Conservation (phyloP, 495 filamentous ascomycete genomes). For the Trichoderma reesei region DNA sequence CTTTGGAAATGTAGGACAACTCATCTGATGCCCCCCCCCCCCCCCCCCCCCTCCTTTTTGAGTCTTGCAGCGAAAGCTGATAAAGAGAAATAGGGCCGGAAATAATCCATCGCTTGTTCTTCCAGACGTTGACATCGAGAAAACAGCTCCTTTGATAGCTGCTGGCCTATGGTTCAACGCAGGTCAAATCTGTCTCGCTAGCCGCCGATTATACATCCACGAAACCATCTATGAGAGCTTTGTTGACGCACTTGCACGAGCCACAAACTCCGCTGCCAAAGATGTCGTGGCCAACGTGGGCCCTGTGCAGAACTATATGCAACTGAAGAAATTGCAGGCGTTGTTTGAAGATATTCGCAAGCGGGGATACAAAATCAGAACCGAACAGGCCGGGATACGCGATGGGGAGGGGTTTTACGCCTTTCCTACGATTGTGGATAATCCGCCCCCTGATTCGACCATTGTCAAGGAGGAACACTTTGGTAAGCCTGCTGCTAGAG, state of each 20-base stretch:
- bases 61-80: not conserved
- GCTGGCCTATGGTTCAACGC: constrained; percentile 11
- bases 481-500: constrained; percentile 13
- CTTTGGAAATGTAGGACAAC: constrained; percentile 32
- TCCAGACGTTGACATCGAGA: not conserved
- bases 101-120: not conserved
- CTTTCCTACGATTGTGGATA: constrained; percentile 48
- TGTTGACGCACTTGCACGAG: constrained; percentile 33
- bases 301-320: constrained; percentile 47
- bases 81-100: not conserved
- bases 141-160: not conserved
- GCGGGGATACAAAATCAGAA: constrained; percentile 12
- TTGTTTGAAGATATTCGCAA: constrained; percentile 14
- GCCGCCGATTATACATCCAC: constrained; percentile 51
- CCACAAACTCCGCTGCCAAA: constrained; percentile 13
- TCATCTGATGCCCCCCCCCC: not conserved
- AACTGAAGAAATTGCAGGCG: constrained; percentile 34
- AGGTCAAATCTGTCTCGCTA: constrained; percentile 38
- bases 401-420: constrained; percentile 34
- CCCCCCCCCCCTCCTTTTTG: not conserved
- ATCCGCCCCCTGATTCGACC: constrained; percentile 41
- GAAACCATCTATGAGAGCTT: constrained; percentile 47
- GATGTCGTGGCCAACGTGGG: constrained; percentile 27
- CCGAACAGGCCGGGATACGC: not conserved
- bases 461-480: constrained; percentile 42